Evolutionary conservation across 2,329 filamentous ascomycete species (phyloP).

Genomic region (Colletotrichum lupini): DNA sequence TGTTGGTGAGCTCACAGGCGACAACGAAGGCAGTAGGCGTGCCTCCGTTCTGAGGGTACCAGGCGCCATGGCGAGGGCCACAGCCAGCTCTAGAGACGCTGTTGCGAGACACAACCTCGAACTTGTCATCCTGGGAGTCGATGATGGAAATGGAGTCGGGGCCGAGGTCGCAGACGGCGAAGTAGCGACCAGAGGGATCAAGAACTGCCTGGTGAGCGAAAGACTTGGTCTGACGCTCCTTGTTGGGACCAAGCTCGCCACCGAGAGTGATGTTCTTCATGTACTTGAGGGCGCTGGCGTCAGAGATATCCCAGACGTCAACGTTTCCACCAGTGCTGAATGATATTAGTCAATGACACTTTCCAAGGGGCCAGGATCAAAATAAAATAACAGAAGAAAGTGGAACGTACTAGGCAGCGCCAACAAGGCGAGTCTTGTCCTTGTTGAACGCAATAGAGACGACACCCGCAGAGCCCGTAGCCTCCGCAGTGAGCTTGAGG

Average conservation of each 20-base stretch:
- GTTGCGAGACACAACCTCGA: conserved; percentile 48
- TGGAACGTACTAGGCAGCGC: conserved; percentile 49
- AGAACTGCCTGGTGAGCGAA: conserved; percentile 61
- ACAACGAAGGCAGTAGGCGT: conserved; percentile 58
- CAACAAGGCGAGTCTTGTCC: conserved; percentile 57
- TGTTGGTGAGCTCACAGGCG: conserved; percentile 58
- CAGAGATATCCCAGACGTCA: conserved; percentile 57
- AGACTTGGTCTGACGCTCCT: conserved; percentile 44
- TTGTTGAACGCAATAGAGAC: conserved; percentile 60
- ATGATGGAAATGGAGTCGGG: conserved; percentile 59
- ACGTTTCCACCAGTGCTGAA: conserved; percentile 48
- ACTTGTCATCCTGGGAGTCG: conserved; percentile 54
- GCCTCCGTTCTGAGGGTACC: conserved; percentile 49
- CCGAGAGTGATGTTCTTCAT: conserved; percentile 51
- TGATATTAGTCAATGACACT: not conserved
- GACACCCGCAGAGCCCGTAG: conserved; percentile 53
- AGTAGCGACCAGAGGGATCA: conserved; percentile 61
- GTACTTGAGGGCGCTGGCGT: conserved; percentile 47
- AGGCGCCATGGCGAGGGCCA: conserved; percentile 63
- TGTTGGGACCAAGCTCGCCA: conserved; percentile 46
- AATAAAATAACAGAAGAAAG: not conserved
- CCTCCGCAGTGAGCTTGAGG: conserved; percentile 41
- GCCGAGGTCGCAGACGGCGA: conserved; percentile 61
- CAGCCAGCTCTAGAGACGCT: conserved; percentile 50
- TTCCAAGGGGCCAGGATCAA: not conserved